Percentiles rank a stretch among this genome's conserved stretches.
phyloP scores from a whole-genome alignment of 129 eudicot species.

The Mikania micrantha region DNA sequence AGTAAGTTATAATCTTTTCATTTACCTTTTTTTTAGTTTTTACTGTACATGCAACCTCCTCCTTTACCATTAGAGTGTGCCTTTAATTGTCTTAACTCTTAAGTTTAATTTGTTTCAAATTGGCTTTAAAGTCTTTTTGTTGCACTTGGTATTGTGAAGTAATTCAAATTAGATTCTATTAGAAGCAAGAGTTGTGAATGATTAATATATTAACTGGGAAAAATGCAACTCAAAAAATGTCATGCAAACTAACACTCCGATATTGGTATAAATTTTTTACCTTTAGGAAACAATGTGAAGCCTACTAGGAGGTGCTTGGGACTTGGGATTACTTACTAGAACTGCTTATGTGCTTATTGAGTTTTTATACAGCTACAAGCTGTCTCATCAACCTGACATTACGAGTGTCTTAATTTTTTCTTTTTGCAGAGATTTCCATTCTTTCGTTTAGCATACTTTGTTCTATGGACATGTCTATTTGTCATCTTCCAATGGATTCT shows the following conservation, averaged over 20 bases:
- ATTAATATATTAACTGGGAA: background rate
- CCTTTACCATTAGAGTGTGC: background rate
- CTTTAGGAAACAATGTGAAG: background rate
- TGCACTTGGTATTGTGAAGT: background rate
- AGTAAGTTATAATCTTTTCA: constrained; percentile 40
- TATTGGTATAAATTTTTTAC: background rate
- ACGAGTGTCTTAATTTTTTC: constrained; percentile 5
- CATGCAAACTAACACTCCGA: background rate
- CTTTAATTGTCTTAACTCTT: background rate
- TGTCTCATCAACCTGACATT: background rate
- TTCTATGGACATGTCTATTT: constrained; percentile 58
- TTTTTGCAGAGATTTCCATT: constrained; percentile 73
- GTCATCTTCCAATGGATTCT: constrained; percentile 90
- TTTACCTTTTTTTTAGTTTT: constrained; percentile 1
- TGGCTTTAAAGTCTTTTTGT: background rate
- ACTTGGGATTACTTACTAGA: background rate
- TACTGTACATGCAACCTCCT: background rate
- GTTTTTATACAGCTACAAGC: background rate
- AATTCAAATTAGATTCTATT: background rate
- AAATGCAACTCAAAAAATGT: background rate
- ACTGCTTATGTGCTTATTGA: background rate
- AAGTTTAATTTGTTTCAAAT: background rate
- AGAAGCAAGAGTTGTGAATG: background rate
- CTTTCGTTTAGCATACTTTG: constrained; percentile 82
- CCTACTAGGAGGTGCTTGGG: background rate